A percentile compares a stretch with the other conserved stretches of the same genome.
Conservation (phyloP, 2,329 filamentous ascomycete genomes). For the Calonectria hawksworthii region DNA sequence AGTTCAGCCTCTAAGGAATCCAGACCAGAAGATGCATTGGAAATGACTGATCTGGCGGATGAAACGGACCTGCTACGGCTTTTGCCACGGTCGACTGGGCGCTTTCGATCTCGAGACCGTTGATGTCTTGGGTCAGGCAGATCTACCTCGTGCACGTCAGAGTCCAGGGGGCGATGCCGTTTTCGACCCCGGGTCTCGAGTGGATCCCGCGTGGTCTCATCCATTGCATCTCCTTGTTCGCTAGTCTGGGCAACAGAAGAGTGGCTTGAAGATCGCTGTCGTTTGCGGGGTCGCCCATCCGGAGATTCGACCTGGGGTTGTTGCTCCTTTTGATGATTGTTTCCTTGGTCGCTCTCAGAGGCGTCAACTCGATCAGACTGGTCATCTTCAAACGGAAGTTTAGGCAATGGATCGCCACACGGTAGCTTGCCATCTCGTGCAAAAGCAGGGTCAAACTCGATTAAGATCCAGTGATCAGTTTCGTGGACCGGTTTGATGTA, state of each 20-base stretch:
- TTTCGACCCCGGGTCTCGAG: conserved; percentile 28
- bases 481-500: conserved; percentile 59
- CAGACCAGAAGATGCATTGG: conserved; percentile 52
- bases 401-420: conserved; percentile 38
- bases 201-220: conserved; percentile 23
- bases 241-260: conserved; percentile 18
- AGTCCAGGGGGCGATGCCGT: conserved; percentile 30
- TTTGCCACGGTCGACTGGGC: background rate
- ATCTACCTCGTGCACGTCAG: conserved; percentile 26
- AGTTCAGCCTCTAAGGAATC: conserved; percentile 57
- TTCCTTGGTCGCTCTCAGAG: conserved; percentile 38
- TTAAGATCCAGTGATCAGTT: conserved; percentile 54
- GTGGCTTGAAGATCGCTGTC: conserved; percentile 36
- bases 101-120: conserved; percentile 36
- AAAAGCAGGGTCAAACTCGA: conserved; percentile 62
- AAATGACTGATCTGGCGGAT: conserved; percentile 49
- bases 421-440: conserved; percentile 41
- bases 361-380: conserved; percentile 29
- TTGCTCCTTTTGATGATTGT: conserved; percentile 30
- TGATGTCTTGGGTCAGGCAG: conserved; percentile 26
- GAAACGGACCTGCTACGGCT: conserved; percentile 41
- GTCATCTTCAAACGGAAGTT: conserved; percentile 17
- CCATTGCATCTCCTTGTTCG: conserved; percentile 18
- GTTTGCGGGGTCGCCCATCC: conserved; percentile 37
- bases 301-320: conserved; percentile 27